Percentiles rank a stretch among this genome's conserved stretches.
Evolutionary conservation across 495 filamentous ascomycete genomes (phyloP).

Genomic region (Aspergillus ostianus): DNA sequence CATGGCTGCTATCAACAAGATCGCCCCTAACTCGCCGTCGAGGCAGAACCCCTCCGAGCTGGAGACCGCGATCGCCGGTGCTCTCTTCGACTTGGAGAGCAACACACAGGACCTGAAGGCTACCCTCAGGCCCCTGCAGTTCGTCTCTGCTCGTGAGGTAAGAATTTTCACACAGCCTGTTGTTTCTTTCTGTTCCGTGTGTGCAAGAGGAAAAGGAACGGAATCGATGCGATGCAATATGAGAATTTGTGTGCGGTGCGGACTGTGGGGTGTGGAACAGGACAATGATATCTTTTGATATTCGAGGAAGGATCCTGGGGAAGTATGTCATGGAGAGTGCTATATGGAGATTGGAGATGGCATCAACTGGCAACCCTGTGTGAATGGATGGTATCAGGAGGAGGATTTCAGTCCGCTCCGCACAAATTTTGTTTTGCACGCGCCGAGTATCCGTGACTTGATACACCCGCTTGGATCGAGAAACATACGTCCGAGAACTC

Average conservation of each 20-base stretch:
- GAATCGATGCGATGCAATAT: not conserved
- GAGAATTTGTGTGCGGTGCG: not conserved
- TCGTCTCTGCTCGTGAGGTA: conserved; percentile 97
- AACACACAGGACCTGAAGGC: conserved; percentile 95
- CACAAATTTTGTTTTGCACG: not conserved
- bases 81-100: conserved; percentile 96
- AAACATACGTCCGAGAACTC: not conserved
- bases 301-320: not conserved
- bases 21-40: conserved; percentile 92
- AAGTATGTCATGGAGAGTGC: not conserved
- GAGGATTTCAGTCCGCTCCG: not conserved
- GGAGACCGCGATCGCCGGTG: conserved; percentile 88
- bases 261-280: not conserved
- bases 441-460: not conserved
- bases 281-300: not conserved
- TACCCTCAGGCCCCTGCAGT: conserved; percentile 91
- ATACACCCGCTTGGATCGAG: too few species aligned
- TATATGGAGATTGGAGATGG: not conserved
- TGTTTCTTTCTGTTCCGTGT: conserved; percentile 17
- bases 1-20: conserved; percentile 89
- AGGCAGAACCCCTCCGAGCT: conserved; percentile 91
- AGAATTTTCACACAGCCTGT: conserved; percentile 46
- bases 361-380: not conserved
- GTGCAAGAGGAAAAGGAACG: not conserved
- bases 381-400: not conserved